These are phyloP conservation scores for Fusarium anthophilum DNA, from an alignment of 2,329 filamentous ascomycete species.

Conservation along the genomic window DNA sequence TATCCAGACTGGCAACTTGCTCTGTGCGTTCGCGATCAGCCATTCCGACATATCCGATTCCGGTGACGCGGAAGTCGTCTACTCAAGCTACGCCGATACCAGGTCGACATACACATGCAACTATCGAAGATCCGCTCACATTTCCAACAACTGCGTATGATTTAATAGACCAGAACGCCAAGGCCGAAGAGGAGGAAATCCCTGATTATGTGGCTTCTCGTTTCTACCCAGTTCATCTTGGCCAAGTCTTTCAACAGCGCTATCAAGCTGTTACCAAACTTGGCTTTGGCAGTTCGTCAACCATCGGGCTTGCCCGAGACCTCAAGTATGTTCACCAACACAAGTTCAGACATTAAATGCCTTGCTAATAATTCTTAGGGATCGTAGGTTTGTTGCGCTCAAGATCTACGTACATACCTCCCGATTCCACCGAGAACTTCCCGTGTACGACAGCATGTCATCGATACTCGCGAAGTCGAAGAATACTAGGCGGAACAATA, in stretches of 20 bases:
- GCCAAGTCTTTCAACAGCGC: constrained; percentile 48
- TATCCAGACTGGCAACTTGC: accelerated
- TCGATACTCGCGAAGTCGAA: not conserved
- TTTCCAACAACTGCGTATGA: not conserved
- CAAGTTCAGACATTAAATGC: no score
- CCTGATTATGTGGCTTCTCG: constrained; percentile 47
- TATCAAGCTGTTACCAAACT: constrained; percentile 53
- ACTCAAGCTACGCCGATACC: not conserved
- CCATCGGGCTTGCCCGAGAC: no score
- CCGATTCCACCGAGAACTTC: constrained; percentile 33
- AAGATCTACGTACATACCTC: constrained; percentile 46
- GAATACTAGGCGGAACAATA: constrained; percentile 7
- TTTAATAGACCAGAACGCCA: not conserved
- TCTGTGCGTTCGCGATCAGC: not conserved
- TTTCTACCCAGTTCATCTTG: constrained; percentile 52
- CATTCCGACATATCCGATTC: not conserved
- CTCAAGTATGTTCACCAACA: no score
- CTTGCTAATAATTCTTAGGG: no score
- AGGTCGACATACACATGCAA: not conserved
- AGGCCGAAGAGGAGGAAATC: constrained; percentile 50
- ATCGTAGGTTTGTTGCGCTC: constrained; percentile 31
- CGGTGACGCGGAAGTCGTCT: not conserved
- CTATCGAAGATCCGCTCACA: not conserved
- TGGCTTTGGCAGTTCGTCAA: constrained; percentile 53
- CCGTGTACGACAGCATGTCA: constrained; percentile 4